phyloP scores from a whole-genome alignment of 129 eudicot species.

The Flaveria linearis region DNA sequence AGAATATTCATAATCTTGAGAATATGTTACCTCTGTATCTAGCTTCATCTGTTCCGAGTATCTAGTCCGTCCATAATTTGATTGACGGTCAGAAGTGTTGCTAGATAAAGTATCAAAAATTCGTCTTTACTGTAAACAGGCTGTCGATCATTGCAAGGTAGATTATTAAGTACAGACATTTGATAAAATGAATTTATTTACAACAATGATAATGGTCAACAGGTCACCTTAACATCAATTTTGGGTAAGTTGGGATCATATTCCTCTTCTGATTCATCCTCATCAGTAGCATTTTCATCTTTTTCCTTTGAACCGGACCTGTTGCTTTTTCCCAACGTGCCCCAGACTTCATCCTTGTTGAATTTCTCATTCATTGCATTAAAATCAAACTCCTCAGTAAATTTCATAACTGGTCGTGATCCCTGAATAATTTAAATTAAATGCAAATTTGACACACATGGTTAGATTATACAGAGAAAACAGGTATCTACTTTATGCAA shows the following conservation, averaged over 20 bases:
- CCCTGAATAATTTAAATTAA: constrained; percentile 40
- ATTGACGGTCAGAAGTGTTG: constrained; percentile 53
- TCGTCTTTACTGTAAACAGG: constrained; percentile 85
- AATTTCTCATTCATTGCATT: constrained; percentile 94
- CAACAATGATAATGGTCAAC: background rate
- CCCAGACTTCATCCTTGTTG: constrained; percentile 97
- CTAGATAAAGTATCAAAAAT: constrained; percentile 82
- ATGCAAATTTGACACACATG: no score
- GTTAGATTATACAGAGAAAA: no score
- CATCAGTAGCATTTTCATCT: constrained; percentile 57
- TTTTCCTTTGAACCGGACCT: constrained; percentile 34
- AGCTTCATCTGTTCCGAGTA: constrained; percentile 91
- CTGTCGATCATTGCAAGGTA: constrained; percentile 44
- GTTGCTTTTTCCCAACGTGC: constrained; percentile 73
- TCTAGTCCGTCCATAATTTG: constrained; percentile 64
- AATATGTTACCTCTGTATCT: constrained; percentile 69
- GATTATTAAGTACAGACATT: background rate
- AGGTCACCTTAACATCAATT: constrained; percentile 57
- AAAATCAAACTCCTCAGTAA: constrained; percentile 92
- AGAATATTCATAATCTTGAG: background rate
- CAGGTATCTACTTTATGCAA: no score
- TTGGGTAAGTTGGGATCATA: constrained; percentile 50
- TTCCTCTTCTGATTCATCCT: constrained; percentile 61
- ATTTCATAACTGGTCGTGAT: constrained; percentile 61
- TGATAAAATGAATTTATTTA: background rate